phyloP scores from a whole-genome alignment of 2,329 filamentous ascomycete genomes.

The Achaetomium macrosporum region DNA sequence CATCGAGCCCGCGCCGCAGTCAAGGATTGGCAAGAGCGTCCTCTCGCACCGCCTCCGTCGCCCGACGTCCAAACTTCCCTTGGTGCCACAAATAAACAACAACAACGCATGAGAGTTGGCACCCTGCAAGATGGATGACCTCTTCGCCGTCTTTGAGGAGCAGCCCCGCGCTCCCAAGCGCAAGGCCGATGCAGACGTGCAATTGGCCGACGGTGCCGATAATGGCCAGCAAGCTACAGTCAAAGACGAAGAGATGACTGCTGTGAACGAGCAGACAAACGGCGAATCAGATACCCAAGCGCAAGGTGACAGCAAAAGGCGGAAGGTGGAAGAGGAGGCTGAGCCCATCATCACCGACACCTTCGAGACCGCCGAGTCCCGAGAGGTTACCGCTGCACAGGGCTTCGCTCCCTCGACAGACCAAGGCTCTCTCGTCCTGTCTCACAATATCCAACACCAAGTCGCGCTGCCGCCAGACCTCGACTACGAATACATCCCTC shows the following conservation, averaged over 20 bases:
- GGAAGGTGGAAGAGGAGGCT: conserved; percentile 56
- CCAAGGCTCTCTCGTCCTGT: conserved; percentile 71
- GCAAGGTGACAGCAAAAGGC: conserved; percentile 53
- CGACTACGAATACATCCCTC: conserved; percentile 90
- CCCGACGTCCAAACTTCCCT: no score
- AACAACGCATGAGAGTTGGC: conserved; percentile 13
- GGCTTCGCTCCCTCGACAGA: conserved; percentile 57
- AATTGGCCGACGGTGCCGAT: conserved; percentile 39
- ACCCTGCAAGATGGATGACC: conserved; percentile 57
- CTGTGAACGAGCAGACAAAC: conserved; percentile 14
- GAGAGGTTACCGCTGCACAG: conserved; percentile 77
- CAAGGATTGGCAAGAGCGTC: no score
- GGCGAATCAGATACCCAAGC: conserved; percentile 26
- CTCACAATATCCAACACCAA: conserved; percentile 98
- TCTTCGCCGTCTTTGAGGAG: conserved; percentile 79
- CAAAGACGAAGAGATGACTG: conserved; percentile 32
- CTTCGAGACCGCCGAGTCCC: conserved; percentile 90
- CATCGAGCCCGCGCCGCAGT: neutral
- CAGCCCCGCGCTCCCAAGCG: conserved; percentile 46
- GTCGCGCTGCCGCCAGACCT: conserved; percentile 90
- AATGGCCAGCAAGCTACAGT: conserved; percentile 31
- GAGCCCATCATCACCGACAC: conserved; percentile 84
- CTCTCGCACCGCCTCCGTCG: no score
- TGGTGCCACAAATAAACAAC: no score
- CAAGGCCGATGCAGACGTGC: conserved; percentile 32